Base-by-base conservation (phyloP, 495 filamentous ascomycete species). In the Annulohypoxylon bovei region DNA sequence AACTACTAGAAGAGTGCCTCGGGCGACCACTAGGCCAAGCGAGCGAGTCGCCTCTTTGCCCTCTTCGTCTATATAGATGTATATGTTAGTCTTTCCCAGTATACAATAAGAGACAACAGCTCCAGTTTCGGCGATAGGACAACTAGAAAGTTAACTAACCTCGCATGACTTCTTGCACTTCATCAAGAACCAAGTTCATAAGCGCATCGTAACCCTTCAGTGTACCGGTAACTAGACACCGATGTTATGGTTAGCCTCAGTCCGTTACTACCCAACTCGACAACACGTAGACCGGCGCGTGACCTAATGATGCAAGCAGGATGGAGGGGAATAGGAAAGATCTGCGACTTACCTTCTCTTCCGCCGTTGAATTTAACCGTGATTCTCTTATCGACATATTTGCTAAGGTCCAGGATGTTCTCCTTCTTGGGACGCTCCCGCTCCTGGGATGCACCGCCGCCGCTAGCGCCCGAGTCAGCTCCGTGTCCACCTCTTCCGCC, bases 111-210 rank as follows among this genome's bases (percentile, higher is more conserved):
- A 14, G 23, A 53, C 5, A 14, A 40, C 6, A 40, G 37, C 12
- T 3, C 7, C 6, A 40, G 37, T 5, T 6, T 33, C 23, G 25
- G 23, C 22, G 0, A 50, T 11, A 9, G 11, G n/a, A 22, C 6
- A 33, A 33, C 3, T 3, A 20, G 28, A 18, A 37, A 11, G 16
- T 25, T 20, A 25, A 71, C 85, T 67, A 72, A 97, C 95, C 95
- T 82, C 92, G 85, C 80, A 97, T 86, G 22, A 89, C 83, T 77
- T 99, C 95, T 80, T 96, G 89, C 20, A 95, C 94, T 57, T 98
- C 92, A 74, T 98, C 96, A 54, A 99, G 84, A 20, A 99, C 95
- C 58, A 99, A 82, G 78, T 98, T 99, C 95, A 98, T 98, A 35
- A 99, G 84, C 72, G 95, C 94, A 74, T 99, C 95, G 73, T 93